These are phyloP conservation scores for Cyberlindnera xylosilytica DNA, from an alignment of 805 yeast genomes.

Conservation along the genomic window DNA sequence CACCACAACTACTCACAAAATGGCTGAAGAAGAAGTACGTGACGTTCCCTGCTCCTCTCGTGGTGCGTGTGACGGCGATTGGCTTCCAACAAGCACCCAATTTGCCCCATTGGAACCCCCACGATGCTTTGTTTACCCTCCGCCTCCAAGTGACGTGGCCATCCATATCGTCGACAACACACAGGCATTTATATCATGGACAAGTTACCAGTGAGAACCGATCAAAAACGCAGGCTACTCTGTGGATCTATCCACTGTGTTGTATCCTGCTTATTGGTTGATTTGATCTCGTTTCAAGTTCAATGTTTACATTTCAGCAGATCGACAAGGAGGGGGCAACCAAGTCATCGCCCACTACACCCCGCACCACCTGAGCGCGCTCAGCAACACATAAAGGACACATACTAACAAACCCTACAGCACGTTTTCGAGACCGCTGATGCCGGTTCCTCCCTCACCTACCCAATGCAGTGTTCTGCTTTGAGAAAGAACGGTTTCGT, in stretches of 20 bases:
- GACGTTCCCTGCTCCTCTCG: neutral
- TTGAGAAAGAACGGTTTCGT: constrained; percentile 99
- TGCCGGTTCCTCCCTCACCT: constrained; percentile 98
- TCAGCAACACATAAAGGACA: no score
- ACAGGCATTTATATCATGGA: no score
- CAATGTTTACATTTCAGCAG: neutral
- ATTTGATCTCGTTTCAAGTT: neutral
- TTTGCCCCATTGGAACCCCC: neutral
- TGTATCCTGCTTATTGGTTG: neutral
- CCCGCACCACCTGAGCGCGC: no score
- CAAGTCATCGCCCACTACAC: no score
- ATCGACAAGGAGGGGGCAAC: no score
- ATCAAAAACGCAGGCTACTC: no score
- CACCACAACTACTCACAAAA: constrained; percentile 13
- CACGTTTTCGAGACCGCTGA: constrained; percentile 97
- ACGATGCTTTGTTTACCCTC: no score
- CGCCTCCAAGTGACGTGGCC: neutral
- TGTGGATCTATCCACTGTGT: constrained; percentile 2
- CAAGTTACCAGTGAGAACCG: no score
- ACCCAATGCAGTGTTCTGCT: constrained; percentile 99
- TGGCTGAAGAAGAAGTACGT: constrained; percentile 33
- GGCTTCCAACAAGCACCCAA: neutral
- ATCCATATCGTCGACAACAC: no score
- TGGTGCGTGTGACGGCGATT: neutral
- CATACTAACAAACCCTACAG: constrained; percentile 34